Evolutionary conservation across 2,329 filamentous ascomycete species (phyloP).

Genomic region (Diaporthe sp.): DNA sequence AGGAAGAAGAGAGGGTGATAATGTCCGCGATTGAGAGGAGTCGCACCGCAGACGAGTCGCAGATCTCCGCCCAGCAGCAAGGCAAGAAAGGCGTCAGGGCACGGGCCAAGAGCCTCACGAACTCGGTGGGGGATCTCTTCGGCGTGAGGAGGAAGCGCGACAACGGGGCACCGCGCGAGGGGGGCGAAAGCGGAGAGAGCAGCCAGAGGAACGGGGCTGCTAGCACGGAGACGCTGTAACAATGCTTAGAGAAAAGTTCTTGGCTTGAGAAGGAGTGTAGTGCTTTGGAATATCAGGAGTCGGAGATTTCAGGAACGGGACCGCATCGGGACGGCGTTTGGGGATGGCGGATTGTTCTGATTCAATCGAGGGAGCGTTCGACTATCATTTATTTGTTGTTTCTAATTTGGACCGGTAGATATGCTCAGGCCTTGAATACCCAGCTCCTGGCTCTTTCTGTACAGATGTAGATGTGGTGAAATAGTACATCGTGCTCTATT

Average conservation of each 20-base stretch:
- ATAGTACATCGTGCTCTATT: not conserved
- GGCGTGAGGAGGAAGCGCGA: conserved; percentile 32
- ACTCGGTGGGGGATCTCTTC: conserved; percentile 41
- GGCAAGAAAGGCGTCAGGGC: conserved; percentile 37
- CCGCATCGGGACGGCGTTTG: conserved; percentile 27
- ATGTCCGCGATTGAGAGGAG: conserved; percentile 40
- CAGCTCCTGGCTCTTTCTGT: not conserved
- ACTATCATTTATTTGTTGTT: not conserved
- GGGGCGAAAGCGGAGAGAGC: not conserved
- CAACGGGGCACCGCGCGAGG: not conserved
- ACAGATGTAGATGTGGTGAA: not conserved
- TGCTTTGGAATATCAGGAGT: conserved; percentile 2
- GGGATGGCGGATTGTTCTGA: not conserved
- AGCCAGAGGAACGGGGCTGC: not conserved
- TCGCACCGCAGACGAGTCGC: conserved; percentile 24
- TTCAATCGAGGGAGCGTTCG: not conserved
- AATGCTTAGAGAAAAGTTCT: conserved; percentile 6
- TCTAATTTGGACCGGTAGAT: conserved; percentile 7
- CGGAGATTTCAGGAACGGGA: not conserved
- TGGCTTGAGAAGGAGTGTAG: not conserved
- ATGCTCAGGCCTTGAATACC: conserved; percentile 20
- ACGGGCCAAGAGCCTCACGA: conserved; percentile 42
- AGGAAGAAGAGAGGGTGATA: conserved; percentile 44
- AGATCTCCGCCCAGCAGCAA: conserved; percentile 4
- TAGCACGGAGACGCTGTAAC: conserved; percentile 29